phyloP scores from a whole-genome alignment of 257 asterid species.

The Paraleonurus japonicus region DNA sequence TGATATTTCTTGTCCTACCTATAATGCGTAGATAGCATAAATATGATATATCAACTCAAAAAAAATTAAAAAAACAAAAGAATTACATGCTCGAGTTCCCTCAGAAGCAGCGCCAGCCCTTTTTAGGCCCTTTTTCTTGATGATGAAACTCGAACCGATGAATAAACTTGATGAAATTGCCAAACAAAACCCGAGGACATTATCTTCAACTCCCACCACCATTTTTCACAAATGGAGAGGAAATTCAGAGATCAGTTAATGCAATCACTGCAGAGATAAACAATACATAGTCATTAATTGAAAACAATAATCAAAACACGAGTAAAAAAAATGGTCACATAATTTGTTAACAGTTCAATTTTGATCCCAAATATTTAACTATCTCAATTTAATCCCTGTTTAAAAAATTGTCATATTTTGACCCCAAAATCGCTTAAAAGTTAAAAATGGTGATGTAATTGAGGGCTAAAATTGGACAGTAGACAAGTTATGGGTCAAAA shows the following conservation, averaged over 20 bases:
- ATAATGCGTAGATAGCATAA: not conserved
- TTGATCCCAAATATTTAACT: no score
- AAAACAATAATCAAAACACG: no score
- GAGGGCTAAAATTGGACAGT: no score
- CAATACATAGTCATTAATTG: not conserved
- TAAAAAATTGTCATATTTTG: no score
- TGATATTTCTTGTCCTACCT: not conserved
- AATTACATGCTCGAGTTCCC: conserved; percentile 50
- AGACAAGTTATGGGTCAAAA: no score
- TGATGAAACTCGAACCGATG: conserved; percentile 57
- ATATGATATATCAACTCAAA: not conserved
- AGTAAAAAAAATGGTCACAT: no score
- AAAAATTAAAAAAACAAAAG: not conserved
- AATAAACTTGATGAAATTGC: conserved; percentile 53
- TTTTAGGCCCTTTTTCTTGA: conserved; percentile 52
- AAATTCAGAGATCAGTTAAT: not conserved
- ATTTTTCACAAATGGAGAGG: conserved; percentile 34
- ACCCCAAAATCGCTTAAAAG: not conserved
- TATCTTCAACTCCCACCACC: conserved; percentile 53
- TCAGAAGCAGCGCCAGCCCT: conserved; percentile 32
- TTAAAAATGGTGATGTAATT: no score
- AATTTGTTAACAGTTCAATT: no score
- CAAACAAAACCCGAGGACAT: conserved; percentile 43
- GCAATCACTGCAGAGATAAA: conserved; percentile 25
- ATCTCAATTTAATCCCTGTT: no score